phyloP scores from a whole-genome alignment of 176 grass and related monocot species.

The Aegilops longissima region DNA sequence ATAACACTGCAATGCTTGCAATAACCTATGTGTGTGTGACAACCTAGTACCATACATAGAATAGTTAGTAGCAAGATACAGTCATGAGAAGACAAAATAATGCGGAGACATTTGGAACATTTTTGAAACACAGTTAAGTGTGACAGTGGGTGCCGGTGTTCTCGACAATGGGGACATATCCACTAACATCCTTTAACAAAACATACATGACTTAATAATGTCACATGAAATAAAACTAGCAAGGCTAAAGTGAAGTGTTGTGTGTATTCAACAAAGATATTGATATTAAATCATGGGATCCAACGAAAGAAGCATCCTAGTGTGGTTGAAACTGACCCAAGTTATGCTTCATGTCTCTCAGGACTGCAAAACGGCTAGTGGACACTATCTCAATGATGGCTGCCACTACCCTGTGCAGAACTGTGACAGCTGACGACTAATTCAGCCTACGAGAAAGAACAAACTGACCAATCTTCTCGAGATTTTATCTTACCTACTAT shows the following conservation, averaged over 20 bases:
- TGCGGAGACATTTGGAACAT: background rate
- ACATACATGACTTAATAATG: background rate
- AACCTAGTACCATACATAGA: background rate
- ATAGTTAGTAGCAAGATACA: background rate
- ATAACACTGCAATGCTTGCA: background rate
- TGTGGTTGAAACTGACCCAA: background rate
- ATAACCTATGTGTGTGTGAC: background rate
- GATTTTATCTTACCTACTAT: constrained; percentile 10
- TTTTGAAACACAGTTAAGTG: background rate
- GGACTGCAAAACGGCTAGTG: background rate
- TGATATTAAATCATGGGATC: constrained; percentile 1
- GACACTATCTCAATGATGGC: background rate
- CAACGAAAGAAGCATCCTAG: background rate
- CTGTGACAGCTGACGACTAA: constrained; percentile 7
- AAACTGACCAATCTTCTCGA: background rate
- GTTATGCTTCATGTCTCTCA: background rate
- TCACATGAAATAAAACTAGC: background rate
- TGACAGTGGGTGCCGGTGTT: background rate
- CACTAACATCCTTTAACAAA: background rate
- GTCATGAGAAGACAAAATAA: background rate
- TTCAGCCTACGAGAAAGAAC: background rate
- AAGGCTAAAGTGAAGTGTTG: background rate
- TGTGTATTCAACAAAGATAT: background rate
- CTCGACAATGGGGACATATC: background rate
- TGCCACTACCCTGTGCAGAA: background rate